A percentile compares a stretch with the other conserved stretches of the same genome.
These are phyloP conservation scores for Neurospora terricola DNA, from an alignment of 495 filamentous ascomycete species.

Conservation along the genomic window DNA sequence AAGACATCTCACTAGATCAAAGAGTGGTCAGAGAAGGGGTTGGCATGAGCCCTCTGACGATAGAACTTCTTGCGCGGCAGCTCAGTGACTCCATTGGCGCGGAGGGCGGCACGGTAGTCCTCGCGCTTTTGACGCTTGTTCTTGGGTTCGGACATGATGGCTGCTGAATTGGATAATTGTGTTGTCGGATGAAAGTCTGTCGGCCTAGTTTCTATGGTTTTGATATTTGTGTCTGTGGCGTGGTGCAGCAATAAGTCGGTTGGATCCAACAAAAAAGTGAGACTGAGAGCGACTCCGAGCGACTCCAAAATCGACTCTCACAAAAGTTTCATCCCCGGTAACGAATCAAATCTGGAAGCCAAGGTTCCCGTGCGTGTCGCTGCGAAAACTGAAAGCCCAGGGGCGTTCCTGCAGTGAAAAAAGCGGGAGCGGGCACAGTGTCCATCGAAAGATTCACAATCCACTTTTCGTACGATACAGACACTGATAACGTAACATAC, in stretches of 20 bases:
- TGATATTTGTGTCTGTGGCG: background rate
- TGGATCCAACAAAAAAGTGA: background rate
- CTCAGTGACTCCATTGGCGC: conserved; percentile 15
- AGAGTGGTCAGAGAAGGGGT: conserved; percentile 90
- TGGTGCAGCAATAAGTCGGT: background rate
- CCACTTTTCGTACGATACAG: background rate
- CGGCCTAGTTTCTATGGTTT: background rate
- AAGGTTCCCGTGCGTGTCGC: background rate
- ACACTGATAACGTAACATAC: background rate
- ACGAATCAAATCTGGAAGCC: background rate
- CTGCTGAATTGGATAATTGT: conserved; percentile 1
- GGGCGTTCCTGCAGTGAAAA: background rate
- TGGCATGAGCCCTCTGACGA: conserved; percentile 91
- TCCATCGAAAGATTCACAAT: background rate
- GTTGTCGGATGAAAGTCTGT: background rate
- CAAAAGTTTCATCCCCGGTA: background rate
- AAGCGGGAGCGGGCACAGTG: background rate
- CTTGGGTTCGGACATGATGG: conserved; percentile 40
- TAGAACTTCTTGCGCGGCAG: conserved; percentile 92
- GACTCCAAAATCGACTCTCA: background rate
- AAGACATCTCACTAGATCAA: conserved; percentile 60
- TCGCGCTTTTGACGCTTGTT: conserved; percentile 66
- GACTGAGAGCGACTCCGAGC: background rate
- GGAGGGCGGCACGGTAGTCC: conserved; percentile 47
- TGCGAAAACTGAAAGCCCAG: background rate